These are phyloP conservation scores for Euryodendron excelsum DNA, from an alignment of 148 eudicot genomes.

Conservation along the genomic window DNA sequence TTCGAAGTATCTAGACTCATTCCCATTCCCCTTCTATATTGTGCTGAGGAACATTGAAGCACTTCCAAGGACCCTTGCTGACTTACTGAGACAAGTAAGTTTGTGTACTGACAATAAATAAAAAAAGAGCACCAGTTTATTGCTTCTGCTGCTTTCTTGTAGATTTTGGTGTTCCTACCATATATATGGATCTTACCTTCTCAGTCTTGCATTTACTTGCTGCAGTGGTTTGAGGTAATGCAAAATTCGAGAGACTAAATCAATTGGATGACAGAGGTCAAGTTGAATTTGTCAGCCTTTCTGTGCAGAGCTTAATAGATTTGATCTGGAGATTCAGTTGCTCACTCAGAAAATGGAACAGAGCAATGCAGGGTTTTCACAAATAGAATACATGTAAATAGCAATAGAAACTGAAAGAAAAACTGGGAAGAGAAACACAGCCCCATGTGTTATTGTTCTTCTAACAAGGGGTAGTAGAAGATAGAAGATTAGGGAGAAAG, in stretches of 20 bases:
- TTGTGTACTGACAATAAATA: background rate
- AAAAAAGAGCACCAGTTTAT: background rate
- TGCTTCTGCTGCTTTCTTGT: background rate
- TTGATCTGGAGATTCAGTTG: no score
- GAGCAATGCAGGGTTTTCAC: background rate
- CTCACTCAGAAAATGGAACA: no score
- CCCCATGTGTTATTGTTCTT: background rate
- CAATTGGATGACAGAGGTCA: constrained; percentile 1
- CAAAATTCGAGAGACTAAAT: constrained; percentile 57
- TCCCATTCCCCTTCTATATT: constrained; percentile 93
- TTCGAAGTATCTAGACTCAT: constrained; percentile 63
- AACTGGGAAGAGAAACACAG: background rate
- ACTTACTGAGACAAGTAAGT: constrained; percentile 89
- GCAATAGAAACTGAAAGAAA: background rate
- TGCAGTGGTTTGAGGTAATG: constrained; percentile 99
- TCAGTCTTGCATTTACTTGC: background rate
- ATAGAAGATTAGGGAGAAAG: background rate
- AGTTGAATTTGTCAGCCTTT: background rate
- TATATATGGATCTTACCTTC: background rate
- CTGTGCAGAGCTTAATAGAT: no score
- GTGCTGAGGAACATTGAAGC: constrained; percentile 79
- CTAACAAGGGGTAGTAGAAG: background rate
- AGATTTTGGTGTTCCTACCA: background rate
- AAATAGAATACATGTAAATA: background rate
- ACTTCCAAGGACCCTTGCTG: constrained; percentile 91